These are phyloP conservation scores for Jatropha podagrica DNA, from an alignment of 441 rosid genomes.

Conservation along the genomic window DNA sequence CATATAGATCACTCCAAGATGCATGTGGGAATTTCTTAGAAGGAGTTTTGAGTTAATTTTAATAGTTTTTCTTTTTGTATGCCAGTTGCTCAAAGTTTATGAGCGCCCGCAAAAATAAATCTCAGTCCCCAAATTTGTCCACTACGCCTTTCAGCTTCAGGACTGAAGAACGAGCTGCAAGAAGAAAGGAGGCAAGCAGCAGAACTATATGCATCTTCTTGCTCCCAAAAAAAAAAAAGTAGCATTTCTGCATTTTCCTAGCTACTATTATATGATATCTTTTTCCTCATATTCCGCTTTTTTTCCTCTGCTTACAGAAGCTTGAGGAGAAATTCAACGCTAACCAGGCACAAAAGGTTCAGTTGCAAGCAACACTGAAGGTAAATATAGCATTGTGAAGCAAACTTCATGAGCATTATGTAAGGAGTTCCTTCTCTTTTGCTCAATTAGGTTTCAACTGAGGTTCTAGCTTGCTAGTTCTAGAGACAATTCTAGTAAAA, in stretches of 20 bases:
- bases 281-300: neutral
- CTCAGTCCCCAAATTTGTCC: conserved; percentile 56
- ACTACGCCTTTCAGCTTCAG: conserved; percentile 68
- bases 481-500: too few relatives aligned
- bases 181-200: conserved; percentile 62
- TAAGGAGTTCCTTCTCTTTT: too few relatives aligned
- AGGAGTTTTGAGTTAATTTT: conserved; percentile 22
- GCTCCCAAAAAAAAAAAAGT: neutral
- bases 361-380: conserved; percentile 48
- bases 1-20: neutral
- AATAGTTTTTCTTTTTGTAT: conserved; percentile 18
- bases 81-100: conserved; percentile 63
- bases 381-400: conserved; percentile 24
- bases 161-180: conserved; percentile 83
- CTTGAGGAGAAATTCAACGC: conserved; percentile 87
- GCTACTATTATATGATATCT: neutral
- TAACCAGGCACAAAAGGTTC: conserved; percentile 42
- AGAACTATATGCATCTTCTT: neutral
- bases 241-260: neutral
- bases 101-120: conserved; percentile 59
- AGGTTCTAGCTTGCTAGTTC: too few relatives aligned
- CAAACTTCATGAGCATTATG: neutral
- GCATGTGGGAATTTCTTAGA: conserved; percentile 12
- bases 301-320: conserved; percentile 43
- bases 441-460: too few relatives aligned